phyloP scores from a whole-genome alignment of 495 filamentous ascomycete genomes.

The Penicillium paradoxum region DNA sequence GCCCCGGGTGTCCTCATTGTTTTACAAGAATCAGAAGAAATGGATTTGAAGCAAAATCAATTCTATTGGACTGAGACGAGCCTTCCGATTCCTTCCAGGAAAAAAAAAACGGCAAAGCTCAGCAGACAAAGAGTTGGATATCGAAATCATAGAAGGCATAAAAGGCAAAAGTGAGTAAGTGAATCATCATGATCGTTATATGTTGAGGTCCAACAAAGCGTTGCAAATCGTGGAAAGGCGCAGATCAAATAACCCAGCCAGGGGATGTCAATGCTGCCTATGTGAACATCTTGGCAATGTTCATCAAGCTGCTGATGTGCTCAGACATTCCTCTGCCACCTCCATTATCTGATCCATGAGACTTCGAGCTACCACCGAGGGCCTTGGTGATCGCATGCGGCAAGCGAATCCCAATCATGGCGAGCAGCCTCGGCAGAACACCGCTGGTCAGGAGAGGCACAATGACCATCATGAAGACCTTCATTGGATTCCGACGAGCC shows the following conservation, averaged over 20 bases:
- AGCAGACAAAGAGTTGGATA: not conserved
- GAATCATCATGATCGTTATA: constrained; percentile 20
- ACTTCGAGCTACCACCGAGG: constrained; percentile 40
- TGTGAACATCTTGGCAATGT: constrained; percentile 61
- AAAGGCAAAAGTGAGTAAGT: constrained; percentile 1
- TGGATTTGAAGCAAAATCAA: too few relatives aligned
- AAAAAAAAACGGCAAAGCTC: not conserved
- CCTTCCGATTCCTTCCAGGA: constrained; percentile 14
- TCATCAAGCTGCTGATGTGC: constrained; percentile 48
- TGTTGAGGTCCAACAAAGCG: not conserved
- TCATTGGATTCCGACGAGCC: constrained; percentile 71
- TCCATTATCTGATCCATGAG: constrained; percentile 23
- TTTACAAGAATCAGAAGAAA: not conserved
- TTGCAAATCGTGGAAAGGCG: not conserved
- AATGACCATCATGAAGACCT: constrained; percentile 78
- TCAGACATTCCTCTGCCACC: constrained; percentile 34
- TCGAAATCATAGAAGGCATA: not conserved
- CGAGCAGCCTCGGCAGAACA: constrained; percentile 64
- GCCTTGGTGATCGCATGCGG: constrained; percentile 57
- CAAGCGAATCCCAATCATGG: constrained; percentile 69
- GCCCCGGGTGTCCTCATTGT: too few relatives aligned
- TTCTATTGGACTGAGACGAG: constrained; percentile 9
- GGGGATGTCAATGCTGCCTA: constrained; percentile 17
- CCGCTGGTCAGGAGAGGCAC: constrained; percentile 81
- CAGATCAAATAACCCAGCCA: not conserved